Percentiles rank a stretch among this genome's conserved stretches.
phyloP scores from a whole-genome alignment of 2,329 filamentous ascomycete species.

The Fusarium coffeatum region DNA sequence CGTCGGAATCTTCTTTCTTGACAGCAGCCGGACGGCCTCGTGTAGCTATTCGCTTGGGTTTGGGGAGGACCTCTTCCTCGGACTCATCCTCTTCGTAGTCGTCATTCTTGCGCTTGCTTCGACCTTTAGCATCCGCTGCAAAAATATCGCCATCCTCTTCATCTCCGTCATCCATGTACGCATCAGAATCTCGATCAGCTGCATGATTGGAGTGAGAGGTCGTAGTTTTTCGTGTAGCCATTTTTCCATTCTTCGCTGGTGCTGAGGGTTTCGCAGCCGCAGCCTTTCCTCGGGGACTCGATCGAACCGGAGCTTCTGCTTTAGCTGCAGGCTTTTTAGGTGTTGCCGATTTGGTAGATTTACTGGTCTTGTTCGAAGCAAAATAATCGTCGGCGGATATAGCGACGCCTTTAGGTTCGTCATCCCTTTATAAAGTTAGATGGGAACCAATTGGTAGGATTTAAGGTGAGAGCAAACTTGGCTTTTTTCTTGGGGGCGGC shows the following conservation, averaged over 20 bases:
- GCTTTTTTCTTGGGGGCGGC: conserved; percentile 66
- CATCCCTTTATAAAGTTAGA: conserved; percentile 48
- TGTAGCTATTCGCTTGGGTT: conserved; percentile 68
- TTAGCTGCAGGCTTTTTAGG: conserved; percentile 57
- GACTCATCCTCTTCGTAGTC: conserved; percentile 80
- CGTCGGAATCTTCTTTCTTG: conserved; percentile 34
- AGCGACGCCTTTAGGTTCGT: conserved; percentile 60
- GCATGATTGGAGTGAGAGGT: conserved; percentile 56
- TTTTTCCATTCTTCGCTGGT: conserved; percentile 47
- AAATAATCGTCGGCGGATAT: conserved; percentile 71
- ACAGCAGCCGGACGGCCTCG: conserved; percentile 50
- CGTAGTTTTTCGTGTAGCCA: conserved; percentile 57
- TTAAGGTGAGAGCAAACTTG: conserved; percentile 53
- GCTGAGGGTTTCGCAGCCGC: conserved; percentile 48
- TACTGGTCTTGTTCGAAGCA: conserved; percentile 58
- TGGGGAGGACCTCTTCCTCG: conserved; percentile 74
- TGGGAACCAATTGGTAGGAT: not conserved
- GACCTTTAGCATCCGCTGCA: conserved; percentile 74
- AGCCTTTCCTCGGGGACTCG: conserved; percentile 64
- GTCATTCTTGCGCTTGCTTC: conserved; percentile 76
- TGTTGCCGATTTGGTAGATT: conserved; percentile 52
- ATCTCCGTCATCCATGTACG: conserved; percentile 74
- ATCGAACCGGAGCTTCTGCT: conserved; percentile 60
- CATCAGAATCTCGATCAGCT: conserved; percentile 65
- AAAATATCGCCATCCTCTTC: conserved; percentile 85